A percentile compares a stretch with the other conserved stretches of the same genome.
phyloP scores from a whole-genome alignment of 345 rosid genomes.

The Rhodamnia argentea region DNA sequence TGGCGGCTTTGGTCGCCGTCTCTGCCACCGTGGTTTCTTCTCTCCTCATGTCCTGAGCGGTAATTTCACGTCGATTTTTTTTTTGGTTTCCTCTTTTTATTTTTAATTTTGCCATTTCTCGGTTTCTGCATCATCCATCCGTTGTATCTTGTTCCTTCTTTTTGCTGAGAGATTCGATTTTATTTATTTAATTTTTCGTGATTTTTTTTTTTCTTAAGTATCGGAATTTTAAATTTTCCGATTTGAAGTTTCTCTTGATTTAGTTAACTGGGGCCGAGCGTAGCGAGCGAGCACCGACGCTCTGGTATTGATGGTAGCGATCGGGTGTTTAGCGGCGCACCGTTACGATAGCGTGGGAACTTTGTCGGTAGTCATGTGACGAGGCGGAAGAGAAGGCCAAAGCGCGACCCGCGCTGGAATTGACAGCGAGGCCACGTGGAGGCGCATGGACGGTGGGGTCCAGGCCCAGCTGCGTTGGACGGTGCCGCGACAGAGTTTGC shows the following conservation, averaged over 20 bases:
- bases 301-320: background rate
- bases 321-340: background rate
- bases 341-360: background rate
- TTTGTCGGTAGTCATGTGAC: background rate
- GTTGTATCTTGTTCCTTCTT: background rate
- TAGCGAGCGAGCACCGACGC: background rate
- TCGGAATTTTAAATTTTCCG: background rate
- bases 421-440: background rate
- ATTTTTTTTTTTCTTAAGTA: background rate
- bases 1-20: constrained; percentile 13
- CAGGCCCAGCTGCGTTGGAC: background rate
- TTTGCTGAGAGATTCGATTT: background rate
- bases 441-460: background rate
- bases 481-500: background rate
- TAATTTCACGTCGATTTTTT: constrained; percentile 4
- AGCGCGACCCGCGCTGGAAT: background rate
- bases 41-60: constrained; percentile 26
- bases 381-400: background rate
- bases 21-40: constrained; percentile 23
- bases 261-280: background rate
- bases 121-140: background rate
- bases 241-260: too few species aligned
- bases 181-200: background rate
- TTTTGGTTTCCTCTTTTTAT: background rate
- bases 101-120: background rate